A percentile compares a stretch with the other conserved stretches of the same genome.
Evolutionary conservation across 257 asterid genomes (phyloP).

Genomic region (Gardenia jasminoides): DNA sequence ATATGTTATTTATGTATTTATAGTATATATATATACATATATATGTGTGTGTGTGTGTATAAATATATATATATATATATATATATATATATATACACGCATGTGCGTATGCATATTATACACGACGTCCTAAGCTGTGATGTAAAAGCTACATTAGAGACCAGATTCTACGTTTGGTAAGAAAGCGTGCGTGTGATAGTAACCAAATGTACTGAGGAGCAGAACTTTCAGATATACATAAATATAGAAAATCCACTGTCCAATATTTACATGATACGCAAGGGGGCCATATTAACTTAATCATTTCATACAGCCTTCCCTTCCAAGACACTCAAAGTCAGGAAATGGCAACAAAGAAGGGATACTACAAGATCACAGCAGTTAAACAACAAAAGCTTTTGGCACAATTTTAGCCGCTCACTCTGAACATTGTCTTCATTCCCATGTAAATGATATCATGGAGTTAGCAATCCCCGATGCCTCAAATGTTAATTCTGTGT

Average conservation of each 20-base stretch:
- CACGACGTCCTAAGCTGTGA: too few species aligned
- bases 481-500: constrained; percentile 48
- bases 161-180: too few species aligned
- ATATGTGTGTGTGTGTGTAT: too few species aligned
- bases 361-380: not conserved
- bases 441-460: constrained; percentile 82
- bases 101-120: too few species aligned
- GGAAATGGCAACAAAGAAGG: not conserved
- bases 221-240: not conserved
- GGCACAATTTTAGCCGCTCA: not conserved
- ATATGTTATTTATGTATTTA: too few species aligned
- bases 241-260: not conserved
- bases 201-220: not conserved
- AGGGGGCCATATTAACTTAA: not conserved
- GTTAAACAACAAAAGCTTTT: not conserved
- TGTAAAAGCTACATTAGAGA: too few species aligned
- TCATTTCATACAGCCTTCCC: not conserved
- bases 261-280: not conserved
- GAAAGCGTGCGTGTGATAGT: too few species aligned
- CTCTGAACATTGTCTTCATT: constrained; percentile 23
- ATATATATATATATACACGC: too few species aligned
- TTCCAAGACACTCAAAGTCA: not conserved
- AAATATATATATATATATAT: too few species aligned
- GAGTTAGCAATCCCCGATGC: constrained; percentile 84
- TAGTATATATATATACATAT: too few species aligned